Conservation (phyloP, 106 monocot genomes). For the Dioscorea alata region DNA sequence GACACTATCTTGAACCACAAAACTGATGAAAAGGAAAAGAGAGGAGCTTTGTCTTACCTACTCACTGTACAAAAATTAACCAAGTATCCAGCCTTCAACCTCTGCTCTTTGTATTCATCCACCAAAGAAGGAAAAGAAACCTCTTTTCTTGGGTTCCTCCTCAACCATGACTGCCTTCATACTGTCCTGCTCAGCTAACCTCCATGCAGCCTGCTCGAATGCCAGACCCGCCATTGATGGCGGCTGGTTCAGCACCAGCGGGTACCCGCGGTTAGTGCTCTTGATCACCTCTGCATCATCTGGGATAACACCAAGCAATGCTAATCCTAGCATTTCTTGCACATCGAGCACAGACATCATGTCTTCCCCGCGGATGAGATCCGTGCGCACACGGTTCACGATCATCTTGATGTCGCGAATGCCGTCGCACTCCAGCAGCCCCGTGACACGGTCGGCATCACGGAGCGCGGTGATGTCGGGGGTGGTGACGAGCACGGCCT, state of each 20-base stretch:
- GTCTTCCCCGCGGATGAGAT: conserved; percentile 77
- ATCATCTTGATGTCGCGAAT: conserved; percentile 93
- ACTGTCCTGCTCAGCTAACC: conserved; percentile 85
- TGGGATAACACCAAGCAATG: conserved; percentile 80
- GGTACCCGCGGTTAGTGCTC: conserved; percentile 87
- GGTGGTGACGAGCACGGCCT: conserved; percentile 86
- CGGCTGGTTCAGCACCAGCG: conserved; percentile 74
- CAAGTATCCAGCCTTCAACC: background rate
- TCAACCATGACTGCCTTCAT: conserved; percentile 92
- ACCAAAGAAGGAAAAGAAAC: conserved; percentile 94
- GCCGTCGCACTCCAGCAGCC: conserved; percentile 90
- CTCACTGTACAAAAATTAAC: background rate
- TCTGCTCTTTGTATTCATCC: conserved; percentile 17
- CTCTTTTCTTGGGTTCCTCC: conserved; percentile 78
- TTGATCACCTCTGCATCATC: conserved; percentile 90
- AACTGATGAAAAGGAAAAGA: background rate
- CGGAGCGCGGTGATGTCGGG: conserved; percentile 89
- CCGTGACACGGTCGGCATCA: conserved; percentile 88
- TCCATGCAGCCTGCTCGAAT: conserved; percentile 94
- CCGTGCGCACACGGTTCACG: conserved; percentile 78
- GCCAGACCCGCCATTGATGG: conserved; percentile 77
- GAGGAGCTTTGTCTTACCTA: background rate
- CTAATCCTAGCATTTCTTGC: conserved; percentile 91
- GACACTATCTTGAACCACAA: background rate
- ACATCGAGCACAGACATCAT: conserved; percentile 99